These are phyloP conservation scores for Ophiostoma himal-ulmi DNA, from an alignment of 2,329 filamentous ascomycete genomes.

Conservation along the genomic window DNA sequence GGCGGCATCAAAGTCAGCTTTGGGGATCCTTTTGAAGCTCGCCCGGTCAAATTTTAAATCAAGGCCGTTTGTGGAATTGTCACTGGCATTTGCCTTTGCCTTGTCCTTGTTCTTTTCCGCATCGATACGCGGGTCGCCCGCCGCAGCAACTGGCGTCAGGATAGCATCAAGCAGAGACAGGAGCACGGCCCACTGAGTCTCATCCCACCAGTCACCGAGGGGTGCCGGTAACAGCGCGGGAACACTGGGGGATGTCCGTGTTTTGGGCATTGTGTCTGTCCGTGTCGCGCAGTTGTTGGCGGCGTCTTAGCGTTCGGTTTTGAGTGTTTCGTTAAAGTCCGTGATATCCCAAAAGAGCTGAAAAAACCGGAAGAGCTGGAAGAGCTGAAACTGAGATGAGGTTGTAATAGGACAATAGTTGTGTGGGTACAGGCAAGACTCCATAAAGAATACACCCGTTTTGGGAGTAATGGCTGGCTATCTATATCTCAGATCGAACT, in stretches of 20 bases:
- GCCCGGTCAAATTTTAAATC: constrained; percentile 35
- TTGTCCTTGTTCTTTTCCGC: neutral
- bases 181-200: constrained; percentile 50
- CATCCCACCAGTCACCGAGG: constrained; percentile 37
- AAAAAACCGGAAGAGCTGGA: neutral
- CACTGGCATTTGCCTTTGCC: neutral
- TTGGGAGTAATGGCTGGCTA: neutral
- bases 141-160: constrained; percentile 52
- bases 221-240: constrained; percentile 20
- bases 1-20: constrained; percentile 45
- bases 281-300: neutral
- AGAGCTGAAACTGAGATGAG: neutral
- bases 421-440: neutral
- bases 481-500: neutral
- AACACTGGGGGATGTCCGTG: neutral
- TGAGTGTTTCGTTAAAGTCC: too few species aligned
- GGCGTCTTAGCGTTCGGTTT: neutral
- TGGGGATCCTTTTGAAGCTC: constrained; percentile 42
- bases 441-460: neutral
- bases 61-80: constrained; percentile 10
- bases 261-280: constrained; percentile 3
- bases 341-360: neutral
- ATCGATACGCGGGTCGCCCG: constrained; percentile 28
- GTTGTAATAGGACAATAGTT: neutral
- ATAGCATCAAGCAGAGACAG: constrained; percentile 52